Evolutionary conservation across 345 rosid species (phyloP).

Genomic region (Turritis glabra): DNA sequence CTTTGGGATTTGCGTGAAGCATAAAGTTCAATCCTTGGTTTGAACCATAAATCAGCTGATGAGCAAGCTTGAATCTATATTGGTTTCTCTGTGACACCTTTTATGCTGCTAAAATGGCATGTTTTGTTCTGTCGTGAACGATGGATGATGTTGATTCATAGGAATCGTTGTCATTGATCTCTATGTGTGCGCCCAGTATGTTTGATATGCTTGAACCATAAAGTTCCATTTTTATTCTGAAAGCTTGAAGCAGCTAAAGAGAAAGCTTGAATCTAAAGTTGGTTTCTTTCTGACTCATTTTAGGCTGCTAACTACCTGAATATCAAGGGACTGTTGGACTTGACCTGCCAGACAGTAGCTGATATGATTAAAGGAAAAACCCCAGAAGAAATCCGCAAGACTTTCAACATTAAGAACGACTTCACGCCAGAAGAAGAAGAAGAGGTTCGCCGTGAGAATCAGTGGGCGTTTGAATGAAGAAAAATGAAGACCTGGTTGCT

Average conservation of each 20-base stretch:
- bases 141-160: background rate
- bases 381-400: slow-evolving; percentile 63
- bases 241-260: background rate
- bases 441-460: slow-evolving; percentile 65
- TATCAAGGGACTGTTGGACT: slow-evolving; percentile 59
- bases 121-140: background rate
- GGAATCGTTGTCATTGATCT: background rate
- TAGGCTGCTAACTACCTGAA: slow-evolving; percentile 72
- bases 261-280: background rate
- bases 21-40: background rate
- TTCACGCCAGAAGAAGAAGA: slow-evolving; percentile 68
- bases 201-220: background rate
- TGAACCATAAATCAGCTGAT: background rate
- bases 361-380: slow-evolving; percentile 76
- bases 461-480: slow-evolving; percentile 62
- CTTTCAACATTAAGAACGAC: slow-evolving; percentile 58
- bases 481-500: background rate
- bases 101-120: background rate
- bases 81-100: background rate
- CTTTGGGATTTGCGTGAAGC: background rate
- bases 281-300: background rate
- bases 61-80: background rate
- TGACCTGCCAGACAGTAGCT: slow-evolving; percentile 67
- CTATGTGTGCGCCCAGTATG: background rate
- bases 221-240: background rate